Conservation (phyloP, 2,329 filamentous ascomycete genomes). For the Alternaria metachromatica region DNA sequence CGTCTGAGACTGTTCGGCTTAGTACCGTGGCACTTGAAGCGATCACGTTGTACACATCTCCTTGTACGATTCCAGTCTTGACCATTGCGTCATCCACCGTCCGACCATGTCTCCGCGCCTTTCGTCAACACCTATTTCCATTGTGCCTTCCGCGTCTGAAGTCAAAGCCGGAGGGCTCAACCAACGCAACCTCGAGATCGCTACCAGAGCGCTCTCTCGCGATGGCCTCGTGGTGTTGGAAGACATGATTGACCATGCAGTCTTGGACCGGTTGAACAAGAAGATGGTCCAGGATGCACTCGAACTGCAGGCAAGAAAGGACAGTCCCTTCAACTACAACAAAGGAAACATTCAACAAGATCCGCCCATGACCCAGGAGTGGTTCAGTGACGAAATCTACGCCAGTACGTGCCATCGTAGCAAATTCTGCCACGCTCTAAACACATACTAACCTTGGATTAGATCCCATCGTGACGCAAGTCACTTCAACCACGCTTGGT, state of each 20-base stretch:
- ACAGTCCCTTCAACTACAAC: constrained; percentile 68
- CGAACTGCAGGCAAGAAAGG: constrained; percentile 58
- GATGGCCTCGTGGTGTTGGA: constrained; percentile 46
- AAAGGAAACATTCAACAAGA: constrained; percentile 68
- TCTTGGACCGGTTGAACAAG: constrained; percentile 63
- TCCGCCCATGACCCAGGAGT: constrained; percentile 58
- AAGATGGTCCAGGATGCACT: constrained; percentile 67
- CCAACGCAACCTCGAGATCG: constrained; percentile 61
- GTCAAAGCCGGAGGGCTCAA: constrained; percentile 49
- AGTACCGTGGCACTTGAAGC: not conserved
- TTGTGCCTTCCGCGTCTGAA: constrained; percentile 53
- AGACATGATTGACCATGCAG: constrained; percentile 50
- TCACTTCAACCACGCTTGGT: constrained; percentile 57
- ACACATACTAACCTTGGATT: not conserved
- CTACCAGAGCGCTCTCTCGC: constrained; percentile 33
- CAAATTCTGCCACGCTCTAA: not conserved
- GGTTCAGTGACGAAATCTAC: constrained; percentile 54
- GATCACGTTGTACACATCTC: not conserved
- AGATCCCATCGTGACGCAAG: constrained; percentile 64
- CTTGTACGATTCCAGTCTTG: not conserved
- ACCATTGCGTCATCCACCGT: not conserved
- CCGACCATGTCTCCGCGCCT: constrained; percentile 24
- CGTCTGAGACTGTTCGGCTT: not conserved
- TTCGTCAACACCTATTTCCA: constrained; percentile 40
- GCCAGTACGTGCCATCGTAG: constrained; percentile 52